phyloP scores from a whole-genome alignment of 495 filamentous ascomycete genomes.

The Chaetomidium leptoderma region DNA sequence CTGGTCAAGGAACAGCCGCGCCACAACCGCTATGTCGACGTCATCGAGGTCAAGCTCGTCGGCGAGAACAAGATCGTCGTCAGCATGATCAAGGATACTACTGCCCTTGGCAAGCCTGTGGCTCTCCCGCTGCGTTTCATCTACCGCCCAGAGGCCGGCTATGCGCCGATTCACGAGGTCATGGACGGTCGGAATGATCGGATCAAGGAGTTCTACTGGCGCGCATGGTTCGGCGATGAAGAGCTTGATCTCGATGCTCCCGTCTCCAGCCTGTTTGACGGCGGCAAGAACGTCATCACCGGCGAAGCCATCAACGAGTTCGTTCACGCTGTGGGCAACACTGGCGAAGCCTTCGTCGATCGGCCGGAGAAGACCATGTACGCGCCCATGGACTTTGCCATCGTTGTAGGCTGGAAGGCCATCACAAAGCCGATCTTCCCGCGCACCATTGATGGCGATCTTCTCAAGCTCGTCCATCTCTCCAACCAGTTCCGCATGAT shows the following conservation, averaged over 20 bases:
- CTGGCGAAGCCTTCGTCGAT: conserved; percentile 96
- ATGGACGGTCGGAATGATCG: conserved; percentile 92
- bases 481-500: conserved; percentile 98
- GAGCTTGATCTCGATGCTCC: conserved; percentile 74
- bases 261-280: conserved; percentile 81
- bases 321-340: conserved; percentile 96
- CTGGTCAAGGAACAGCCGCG: conserved; percentile 63
- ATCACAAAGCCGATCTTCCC: conserved; percentile 99
- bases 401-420: conserved; percentile 97
- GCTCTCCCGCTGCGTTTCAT: conserved; percentile 79
- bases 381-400: conserved; percentile 98
- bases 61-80: conserved; percentile 75
- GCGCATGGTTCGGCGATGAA: conserved; percentile 91
- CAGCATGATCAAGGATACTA: conserved; percentile 85
- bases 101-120: conserved; percentile 70
- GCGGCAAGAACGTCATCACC: conserved; percentile 79
- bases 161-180: conserved; percentile 90
- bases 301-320: conserved; percentile 94
- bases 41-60: conserved; percentile 74
- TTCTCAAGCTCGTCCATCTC: conserved; percentile 90
- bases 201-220: conserved; percentile 98
- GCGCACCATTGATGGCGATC: conserved; percentile 85
- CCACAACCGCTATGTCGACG: conserved; percentile 65
- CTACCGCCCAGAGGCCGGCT: conserved; percentile 90
- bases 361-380: conserved; percentile 90